Conservation (phyloP, 2,329 filamentous ascomycete species). For the Aspergillus chevalieri region DNA sequence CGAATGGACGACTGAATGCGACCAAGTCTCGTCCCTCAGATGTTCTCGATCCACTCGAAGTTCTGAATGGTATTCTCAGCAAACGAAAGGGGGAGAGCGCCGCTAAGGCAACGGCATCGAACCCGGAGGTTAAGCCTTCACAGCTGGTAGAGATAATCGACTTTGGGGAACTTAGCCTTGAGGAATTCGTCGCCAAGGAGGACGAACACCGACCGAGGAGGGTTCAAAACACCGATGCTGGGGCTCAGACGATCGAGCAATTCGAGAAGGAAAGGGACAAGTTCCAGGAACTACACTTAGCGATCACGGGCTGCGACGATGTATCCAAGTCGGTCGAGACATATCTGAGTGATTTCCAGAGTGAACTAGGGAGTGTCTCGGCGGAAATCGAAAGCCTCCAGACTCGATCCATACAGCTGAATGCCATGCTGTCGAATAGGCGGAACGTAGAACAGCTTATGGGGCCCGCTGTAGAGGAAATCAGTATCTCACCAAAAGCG, state of each 20-base stretch:
- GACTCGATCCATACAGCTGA: slow-evolving; percentile 74
- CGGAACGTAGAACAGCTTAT: slow-evolving; percentile 83
- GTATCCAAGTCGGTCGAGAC: slow-evolving; percentile 88
- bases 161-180: slow-evolving; percentile 70
- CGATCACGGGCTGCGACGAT: slow-evolving; percentile 84
- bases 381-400: slow-evolving; percentile 93
- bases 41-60: slow-evolving; percentile 63
- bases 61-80: slow-evolving; percentile 58
- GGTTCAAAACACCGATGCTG: slow-evolving; percentile 30
- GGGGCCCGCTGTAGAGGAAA: slow-evolving; percentile 82
- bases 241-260: slow-evolving; percentile 61
- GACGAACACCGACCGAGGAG: slow-evolving; percentile 27
- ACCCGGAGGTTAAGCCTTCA: slow-evolving; percentile 25
- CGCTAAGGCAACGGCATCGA: slow-evolving; percentile 8
- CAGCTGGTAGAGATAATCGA: slow-evolving; percentile 62
- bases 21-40: slow-evolving; percentile 47
- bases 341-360: slow-evolving; percentile 87
- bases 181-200: slow-evolving; percentile 55
- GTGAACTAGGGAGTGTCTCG: slow-evolving; percentile 85
- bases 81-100: slow-evolving; percentile 16
- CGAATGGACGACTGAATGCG: slow-evolving; percentile 56
- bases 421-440: slow-evolving; percentile 78
- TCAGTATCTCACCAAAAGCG: slow-evolving; percentile 77
- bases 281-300: slow-evolving; percentile 84
- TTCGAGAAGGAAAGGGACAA: slow-evolving; percentile 76